Percentiles rank a stretch among this genome's conserved stretches.
Conservation (phyloP, 2,329 filamentous ascomycete species). For the Lachnellula hyalina region DNA sequence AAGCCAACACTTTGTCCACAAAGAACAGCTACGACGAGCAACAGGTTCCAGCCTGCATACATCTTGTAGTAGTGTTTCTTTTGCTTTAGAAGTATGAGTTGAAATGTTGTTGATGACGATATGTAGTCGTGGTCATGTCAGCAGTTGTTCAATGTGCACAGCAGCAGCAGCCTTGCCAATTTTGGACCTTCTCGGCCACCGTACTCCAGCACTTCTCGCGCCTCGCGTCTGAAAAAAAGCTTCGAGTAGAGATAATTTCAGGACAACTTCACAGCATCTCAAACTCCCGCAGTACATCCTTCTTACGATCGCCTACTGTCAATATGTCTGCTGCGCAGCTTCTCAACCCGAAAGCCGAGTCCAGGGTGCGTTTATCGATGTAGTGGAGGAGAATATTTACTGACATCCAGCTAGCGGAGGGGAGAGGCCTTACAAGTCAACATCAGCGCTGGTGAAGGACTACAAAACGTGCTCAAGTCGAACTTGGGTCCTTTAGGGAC, state of each 20-base stretch:
- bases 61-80: slow-evolving; percentile 15
- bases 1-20: slow-evolving; percentile 22
- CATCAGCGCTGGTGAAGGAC: slow-evolving; percentile 90
- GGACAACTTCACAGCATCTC: slow-evolving; percentile 5
- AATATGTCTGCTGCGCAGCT: slow-evolving; percentile 95
- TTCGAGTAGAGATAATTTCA: slow-evolving; percentile 13
- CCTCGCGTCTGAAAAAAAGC: slow-evolving; percentile 24
- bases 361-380: slow-evolving; percentile 60
- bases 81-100: neutral
- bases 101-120: neutral
- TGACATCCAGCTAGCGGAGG: slow-evolving; percentile 62
- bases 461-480: slow-evolving; percentile 90
- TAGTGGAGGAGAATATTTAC: slow-evolving; percentile 23
- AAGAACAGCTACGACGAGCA: slow-evolving; percentile 18
- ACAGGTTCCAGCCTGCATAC: slow-evolving; percentile 21
- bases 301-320: slow-evolving; percentile 13
- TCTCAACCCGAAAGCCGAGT: slow-evolving; percentile 98
- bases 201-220: slow-evolving; percentile 11
- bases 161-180: slow-evolving; percentile 7
- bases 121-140: neutral
- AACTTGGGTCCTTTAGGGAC: slow-evolving; percentile 92
- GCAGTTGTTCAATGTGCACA: slow-evolving; percentile 1
- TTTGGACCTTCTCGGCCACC: slow-evolving; percentile 3
- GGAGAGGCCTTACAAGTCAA: slow-evolving; percentile 96
- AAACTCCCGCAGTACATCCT: slow-evolving; percentile 7